Evolutionary conservation across 2,329 filamentous ascomycete genomes (phyloP), one percentile per base, ranked within the genome.

Genomic region (Triangularia setosa): DNA sequence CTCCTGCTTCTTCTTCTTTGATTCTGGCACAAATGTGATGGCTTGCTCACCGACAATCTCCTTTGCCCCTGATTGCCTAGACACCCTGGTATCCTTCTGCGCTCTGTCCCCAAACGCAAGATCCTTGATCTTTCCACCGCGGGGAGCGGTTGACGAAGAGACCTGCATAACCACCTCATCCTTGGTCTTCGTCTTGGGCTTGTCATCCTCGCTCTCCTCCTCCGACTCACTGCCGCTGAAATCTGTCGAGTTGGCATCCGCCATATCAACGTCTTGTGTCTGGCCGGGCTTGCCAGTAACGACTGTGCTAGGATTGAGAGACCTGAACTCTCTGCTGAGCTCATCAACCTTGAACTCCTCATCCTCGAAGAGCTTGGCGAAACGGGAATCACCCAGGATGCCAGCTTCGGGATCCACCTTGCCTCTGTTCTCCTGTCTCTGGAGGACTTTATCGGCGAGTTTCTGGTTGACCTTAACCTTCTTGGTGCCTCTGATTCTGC

Each of bases 401-500:
- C 87, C 89, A 67, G 84, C 87, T 68, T 82, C 80, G 61, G 80
- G 79, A 66, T 89, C 87, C 60, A 86, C 80, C 63, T 81, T 79
- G 33, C 81, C 81, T 72, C 85, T 81, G 73, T 82, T 85, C 72
- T 87, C 87, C 72, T 86, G 85, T 68, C 84, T 84, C 74, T 86
- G 85, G 80, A 86, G 87, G 69, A 86, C 85, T 75, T 90, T 92
- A 74, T 94, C 90, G 65, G 90, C 90, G 68, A 91, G 77, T 69
- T 85, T 89, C 73, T 93, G 87, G 76, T 99, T 99, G 79, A 99
- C 93, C 83, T 97, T 98, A 81, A 96, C 90, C 83, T 97, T 97
- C 82, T 97, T 97, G 78, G 89, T 92, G 69, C 94, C 93, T 71
- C 95, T 87, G 73, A 99, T 98, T 70, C 95, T 87, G 75, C 89